Conservation (phyloP, 495 filamentous ascomycete genomes). For the Monascus purpureus region DNA sequence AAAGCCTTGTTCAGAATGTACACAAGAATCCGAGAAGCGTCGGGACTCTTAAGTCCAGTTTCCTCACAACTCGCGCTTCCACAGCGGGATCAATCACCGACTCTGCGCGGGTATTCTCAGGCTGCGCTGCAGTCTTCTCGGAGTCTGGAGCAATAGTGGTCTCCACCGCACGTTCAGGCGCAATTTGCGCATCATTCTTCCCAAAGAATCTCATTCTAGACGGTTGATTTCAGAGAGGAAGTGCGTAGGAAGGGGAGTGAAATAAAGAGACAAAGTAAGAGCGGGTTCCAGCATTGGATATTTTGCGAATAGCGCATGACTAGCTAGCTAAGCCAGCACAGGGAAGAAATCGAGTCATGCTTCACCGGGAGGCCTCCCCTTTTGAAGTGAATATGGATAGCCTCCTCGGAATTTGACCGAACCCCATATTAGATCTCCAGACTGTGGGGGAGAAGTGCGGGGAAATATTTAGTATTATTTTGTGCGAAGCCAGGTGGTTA, state of each 20-base stretch:
- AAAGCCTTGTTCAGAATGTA: constrained; percentile 15
- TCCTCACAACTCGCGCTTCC: constrained; percentile 43
- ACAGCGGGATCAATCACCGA: constrained; percentile 33
- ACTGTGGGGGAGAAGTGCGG: too few relatives aligned
- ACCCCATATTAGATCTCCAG: too few relatives aligned
- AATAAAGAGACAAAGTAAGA: too few relatives aligned
- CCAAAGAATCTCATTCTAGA: constrained; percentile 16
- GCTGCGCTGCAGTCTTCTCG: constrained; percentile 17
- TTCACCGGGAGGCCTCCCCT: too few relatives aligned
- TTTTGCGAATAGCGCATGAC: too few relatives aligned
- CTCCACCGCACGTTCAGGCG: constrained; percentile 12
- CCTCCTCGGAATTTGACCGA: too few relatives aligned
- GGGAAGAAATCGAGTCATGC: too few relatives aligned
- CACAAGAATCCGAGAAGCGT: constrained; percentile 39
- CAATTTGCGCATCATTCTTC: constrained; percentile 9
- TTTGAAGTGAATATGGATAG: too few relatives aligned
- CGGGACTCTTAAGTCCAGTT: constrained; percentile 41
- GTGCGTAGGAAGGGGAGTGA: background rate
- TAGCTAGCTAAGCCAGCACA: too few relatives aligned
- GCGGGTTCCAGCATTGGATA: too few relatives aligned
- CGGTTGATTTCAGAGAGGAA: background rate
- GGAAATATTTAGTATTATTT: too few relatives aligned
- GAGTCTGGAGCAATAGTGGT: constrained; percentile 12
- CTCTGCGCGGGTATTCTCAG: constrained; percentile 5
- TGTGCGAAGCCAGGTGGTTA: too few relatives aligned